A percentile compares a stretch with the other conserved stretches of the same genome.
phyloP scores from a whole-genome alignment of 768 basidiomycete species.

The Lyophyllum semitale region DNA sequence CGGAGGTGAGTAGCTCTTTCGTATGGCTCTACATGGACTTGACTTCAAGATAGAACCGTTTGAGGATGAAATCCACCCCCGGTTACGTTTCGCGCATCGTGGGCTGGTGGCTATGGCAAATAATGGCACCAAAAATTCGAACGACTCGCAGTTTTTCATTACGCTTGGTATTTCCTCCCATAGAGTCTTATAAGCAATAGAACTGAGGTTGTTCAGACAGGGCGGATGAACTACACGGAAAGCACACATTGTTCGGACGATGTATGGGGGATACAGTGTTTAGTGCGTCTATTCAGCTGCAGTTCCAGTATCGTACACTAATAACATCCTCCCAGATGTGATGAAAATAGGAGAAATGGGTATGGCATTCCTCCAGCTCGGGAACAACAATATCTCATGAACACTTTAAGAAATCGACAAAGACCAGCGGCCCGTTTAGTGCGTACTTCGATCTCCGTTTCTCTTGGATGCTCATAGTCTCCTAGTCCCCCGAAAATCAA shows the following conservation, averaged over 20 bases:
- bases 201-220: constrained; percentile 52
- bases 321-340: constrained; percentile 58
- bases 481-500: constrained; percentile 89
- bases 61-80: constrained; percentile 92
- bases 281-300: constrained; percentile 51
- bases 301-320: not conserved
- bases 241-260: constrained; percentile 94
- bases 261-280: constrained; percentile 86
- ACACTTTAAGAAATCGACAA: constrained; percentile 63
- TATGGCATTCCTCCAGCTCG: constrained; percentile 33
- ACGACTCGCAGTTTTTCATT: constrained; percentile 94
- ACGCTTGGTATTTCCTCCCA: constrained; percentile 66
- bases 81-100: constrained; percentile 86
- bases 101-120: constrained; percentile 96
- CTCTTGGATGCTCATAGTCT: not conserved
- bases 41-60: constrained; percentile 66
- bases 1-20: constrained; percentile 55
- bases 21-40: not conserved
- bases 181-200: not conserved
- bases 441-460: constrained; percentile 24
- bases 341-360: constrained; percentile 91
- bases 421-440: constrained; percentile 83
- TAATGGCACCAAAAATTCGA: constrained; percentile 81
- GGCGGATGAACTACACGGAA: constrained; percentile 91
- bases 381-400: constrained; percentile 2